Percentiles rank a stretch among this genome's conserved stretches.
These are phyloP conservation scores for Smithsoniella earleae DNA, from an alignment of 163 green algal species.

Conservation along the genomic window DNA sequence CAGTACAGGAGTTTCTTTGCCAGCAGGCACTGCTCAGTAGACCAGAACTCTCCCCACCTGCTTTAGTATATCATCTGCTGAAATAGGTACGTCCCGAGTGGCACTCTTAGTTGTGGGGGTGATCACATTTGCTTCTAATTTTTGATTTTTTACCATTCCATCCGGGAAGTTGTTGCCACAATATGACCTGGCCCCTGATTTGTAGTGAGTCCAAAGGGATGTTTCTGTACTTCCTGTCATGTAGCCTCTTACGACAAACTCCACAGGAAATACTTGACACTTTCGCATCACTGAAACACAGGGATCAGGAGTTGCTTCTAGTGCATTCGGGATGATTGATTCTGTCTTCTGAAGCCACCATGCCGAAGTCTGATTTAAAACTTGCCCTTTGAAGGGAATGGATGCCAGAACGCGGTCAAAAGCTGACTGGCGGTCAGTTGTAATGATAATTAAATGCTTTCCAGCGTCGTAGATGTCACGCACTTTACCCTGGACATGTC, in stretches of 20 bases:
- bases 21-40: no score
- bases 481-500: constrained; percentile 79
- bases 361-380: constrained; percentile 90
- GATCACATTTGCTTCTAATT: constrained; percentile 66
- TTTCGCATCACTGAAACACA: constrained; percentile 90
- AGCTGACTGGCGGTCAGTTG: constrained; percentile 88
- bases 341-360: constrained; percentile 92
- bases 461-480: constrained; percentile 87
- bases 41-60: no score
- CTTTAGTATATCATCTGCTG: constrained; percentile 69
- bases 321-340: constrained; percentile 81
- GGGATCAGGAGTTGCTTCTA: constrained; percentile 77
- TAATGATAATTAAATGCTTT: constrained; percentile 87
- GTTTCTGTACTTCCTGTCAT: constrained; percentile 96
- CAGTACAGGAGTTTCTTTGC: no score
- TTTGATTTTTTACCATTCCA: constrained; percentile 86
- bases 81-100: constrained; percentile 82
- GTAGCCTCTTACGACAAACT: constrained; percentile 96
- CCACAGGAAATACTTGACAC: constrained; percentile 90
- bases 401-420: constrained; percentile 92
- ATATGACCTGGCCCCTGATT: constrained; percentile 71
- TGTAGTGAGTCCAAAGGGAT: constrained; percentile 97
- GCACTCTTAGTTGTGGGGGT: constrained; percentile 78
- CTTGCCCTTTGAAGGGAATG: constrained; percentile 90
- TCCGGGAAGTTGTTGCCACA: constrained; percentile 92